A percentile compares a stretch with the other conserved stretches of the same genome.
Evolutionary conservation across 2,329 filamentous ascomycete species (phyloP).

Genomic region (Tolypocladium paradoxum): DNA sequence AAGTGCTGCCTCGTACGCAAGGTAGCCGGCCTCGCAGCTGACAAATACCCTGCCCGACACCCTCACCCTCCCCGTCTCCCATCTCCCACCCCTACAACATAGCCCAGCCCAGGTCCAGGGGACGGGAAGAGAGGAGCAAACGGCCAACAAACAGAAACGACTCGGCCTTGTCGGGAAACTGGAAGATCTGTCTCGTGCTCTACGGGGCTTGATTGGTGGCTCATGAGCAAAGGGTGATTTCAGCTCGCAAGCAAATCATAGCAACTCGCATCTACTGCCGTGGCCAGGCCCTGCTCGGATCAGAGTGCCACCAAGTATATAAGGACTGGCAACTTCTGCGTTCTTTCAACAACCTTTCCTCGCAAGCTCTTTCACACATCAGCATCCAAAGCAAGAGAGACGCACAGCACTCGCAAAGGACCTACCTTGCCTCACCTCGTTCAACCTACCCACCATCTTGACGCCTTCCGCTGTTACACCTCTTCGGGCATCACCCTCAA

Average conservation of each 20-base stretch:
- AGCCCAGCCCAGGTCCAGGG: constrained; percentile 1
- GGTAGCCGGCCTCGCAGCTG: not conserved
- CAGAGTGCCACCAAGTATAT: constrained; percentile 16
- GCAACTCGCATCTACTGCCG: constrained; percentile 8
- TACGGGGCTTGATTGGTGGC: constrained; percentile 3
- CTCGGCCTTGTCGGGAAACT: constrained; percentile 3
- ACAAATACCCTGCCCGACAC: not conserved
- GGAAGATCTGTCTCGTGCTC: constrained; percentile 6
- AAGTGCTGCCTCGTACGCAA: not conserved
- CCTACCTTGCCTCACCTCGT: not conserved
- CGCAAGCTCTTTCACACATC: not conserved
- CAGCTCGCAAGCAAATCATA: constrained; percentile 5
- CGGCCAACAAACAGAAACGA: constrained; percentile 7
- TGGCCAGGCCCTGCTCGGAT: not conserved
- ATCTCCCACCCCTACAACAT: constrained; percentile 2
- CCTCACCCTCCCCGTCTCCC: not conserved
- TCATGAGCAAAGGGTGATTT: not conserved
- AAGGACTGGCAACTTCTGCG: constrained; percentile 5
- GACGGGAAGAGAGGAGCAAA: constrained; percentile 4
- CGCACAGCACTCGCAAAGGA: not conserved
- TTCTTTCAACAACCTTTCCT: not conserved
- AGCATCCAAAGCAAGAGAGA: not conserved
- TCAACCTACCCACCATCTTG: not conserved
- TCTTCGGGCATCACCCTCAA: not conserved
- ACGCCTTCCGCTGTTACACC: not conserved